These are phyloP conservation scores for Malassezia japonica DNA, from an alignment of 1,284 basidiomycete genomes.

Conservation along the genomic window DNA sequence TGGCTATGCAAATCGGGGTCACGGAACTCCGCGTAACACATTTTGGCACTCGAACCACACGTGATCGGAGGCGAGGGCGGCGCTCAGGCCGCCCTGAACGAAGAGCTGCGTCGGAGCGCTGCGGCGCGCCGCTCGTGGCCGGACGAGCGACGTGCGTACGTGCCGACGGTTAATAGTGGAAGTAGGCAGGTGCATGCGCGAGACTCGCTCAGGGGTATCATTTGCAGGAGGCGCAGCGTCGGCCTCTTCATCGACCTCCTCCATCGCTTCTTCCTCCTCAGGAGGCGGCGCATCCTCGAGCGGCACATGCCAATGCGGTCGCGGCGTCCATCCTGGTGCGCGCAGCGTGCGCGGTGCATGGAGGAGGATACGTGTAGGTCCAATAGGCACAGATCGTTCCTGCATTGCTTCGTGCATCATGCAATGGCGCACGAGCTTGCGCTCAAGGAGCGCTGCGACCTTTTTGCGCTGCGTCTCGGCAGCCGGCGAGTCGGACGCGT, in stretches of 20 bases:
- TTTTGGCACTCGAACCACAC: slow-evolving; percentile 26
- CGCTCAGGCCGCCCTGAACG: not conserved
- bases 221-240: not conserved
- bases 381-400: slow-evolving; percentile 12
- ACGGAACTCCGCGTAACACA: not conserved
- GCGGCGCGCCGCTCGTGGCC: not conserved
- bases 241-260: not conserved
- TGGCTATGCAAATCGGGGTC: not conserved
- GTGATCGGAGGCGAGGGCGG: not conserved
- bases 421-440: slow-evolving; percentile 26
- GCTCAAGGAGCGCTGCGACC: slow-evolving; percentile 25
- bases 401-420: slow-evolving; percentile 17
- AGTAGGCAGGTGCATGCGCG: slow-evolving; percentile 19
- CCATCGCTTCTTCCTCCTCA: not conserved
- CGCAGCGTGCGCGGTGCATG: slow-evolving; percentile 22
- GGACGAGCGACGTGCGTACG: slow-evolving; percentile 11
- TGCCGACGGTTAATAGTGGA: slow-evolving; percentile 20
- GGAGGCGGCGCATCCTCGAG: not conserved
- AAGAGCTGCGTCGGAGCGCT: not conserved
- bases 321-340: slow-evolving; percentile 23
- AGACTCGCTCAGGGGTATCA: slow-evolving; percentile 11
- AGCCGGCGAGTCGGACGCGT: slow-evolving; percentile 1
- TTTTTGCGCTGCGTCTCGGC: slow-evolving; percentile 20
- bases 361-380: slow-evolving; percentile 23
- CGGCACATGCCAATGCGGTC: slow-evolving; percentile 22